Evolutionary conservation across 2,329 filamentous ascomycete species (phyloP).

Genomic region (Pseudofabraea citricarpa): DNA sequence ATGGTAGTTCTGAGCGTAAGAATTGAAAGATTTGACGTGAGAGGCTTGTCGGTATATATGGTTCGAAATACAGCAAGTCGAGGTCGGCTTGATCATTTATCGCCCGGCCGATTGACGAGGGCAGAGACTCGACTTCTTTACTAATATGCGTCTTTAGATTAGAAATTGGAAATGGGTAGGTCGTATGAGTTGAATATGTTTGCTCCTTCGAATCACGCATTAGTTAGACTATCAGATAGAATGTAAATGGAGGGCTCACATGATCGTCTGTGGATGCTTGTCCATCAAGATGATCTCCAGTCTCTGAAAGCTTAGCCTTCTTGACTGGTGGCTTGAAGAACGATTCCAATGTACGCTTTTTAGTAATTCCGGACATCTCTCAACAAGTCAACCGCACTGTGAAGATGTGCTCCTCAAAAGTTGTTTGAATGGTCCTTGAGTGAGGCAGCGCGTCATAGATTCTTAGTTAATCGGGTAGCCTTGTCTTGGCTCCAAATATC

Average conservation of each 20-base stretch:
- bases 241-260: constrained; percentile 5
- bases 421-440: not conserved
- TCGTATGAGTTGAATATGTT: constrained; percentile 32
- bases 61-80: constrained; percentile 71
- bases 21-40: constrained; percentile 63
- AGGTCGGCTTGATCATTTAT: constrained; percentile 67
- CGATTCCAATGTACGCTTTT: constrained; percentile 61
- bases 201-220: constrained; percentile 8
- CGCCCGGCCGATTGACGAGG: constrained; percentile 44
- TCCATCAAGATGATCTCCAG: not conserved
- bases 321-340: constrained; percentile 57
- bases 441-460: too few species aligned
- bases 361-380: constrained; percentile 27
- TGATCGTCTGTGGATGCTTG: constrained; percentile 1
- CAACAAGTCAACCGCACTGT: too few species aligned
- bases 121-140: constrained; percentile 37
- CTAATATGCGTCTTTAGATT: constrained; percentile 35
- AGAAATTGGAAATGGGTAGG: constrained; percentile 48
- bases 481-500: too few species aligned
- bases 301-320: constrained; percentile 26
- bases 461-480: too few species aligned
- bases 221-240: not conserved
- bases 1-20: constrained; percentile 65
- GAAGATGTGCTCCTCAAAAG: too few species aligned
- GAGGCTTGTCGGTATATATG: constrained; percentile 57